Percentiles rank a stretch among this genome's conserved stretches.
These are phyloP conservation scores for Hypoxylon rubiginosum DNA, from an alignment of 2,329 filamentous ascomycete genomes.

Conservation along the genomic window DNA sequence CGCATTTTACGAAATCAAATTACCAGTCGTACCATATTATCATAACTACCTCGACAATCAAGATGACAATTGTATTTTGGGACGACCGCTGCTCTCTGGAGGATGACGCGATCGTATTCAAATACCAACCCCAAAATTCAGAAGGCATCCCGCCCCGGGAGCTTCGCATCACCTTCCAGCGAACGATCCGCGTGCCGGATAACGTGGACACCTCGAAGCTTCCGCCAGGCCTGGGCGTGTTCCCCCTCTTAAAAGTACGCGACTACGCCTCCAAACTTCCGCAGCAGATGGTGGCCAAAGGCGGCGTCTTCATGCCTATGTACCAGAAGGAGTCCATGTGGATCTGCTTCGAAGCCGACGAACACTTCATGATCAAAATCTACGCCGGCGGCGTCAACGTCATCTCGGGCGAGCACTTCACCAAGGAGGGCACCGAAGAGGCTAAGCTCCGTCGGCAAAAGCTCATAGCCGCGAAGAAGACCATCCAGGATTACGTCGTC, in stretches of 20 bases:
- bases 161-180: constrained; percentile 55
- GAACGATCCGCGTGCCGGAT: constrained; percentile 61
- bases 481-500: constrained; percentile 54
- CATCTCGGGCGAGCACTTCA: constrained; percentile 53
- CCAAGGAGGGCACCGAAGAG: constrained; percentile 40
- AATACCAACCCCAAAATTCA: background rate
- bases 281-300: constrained; percentile 53
- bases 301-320: constrained; percentile 63
- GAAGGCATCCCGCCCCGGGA: background rate
- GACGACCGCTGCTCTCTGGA: constrained; percentile 16
- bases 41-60: background rate
- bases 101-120: constrained; percentile 14
- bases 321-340: constrained; percentile 59
- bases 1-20: too few relatives aligned
- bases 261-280: constrained; percentile 53
- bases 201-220: constrained; percentile 50
- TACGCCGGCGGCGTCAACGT: constrained; percentile 58
- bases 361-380: constrained; percentile 56
- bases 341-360: constrained; percentile 50
- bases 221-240: constrained; percentile 55
- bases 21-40: background rate
- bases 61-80: constrained; percentile 5
- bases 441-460: constrained; percentile 36
- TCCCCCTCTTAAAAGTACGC: constrained; percentile 56
- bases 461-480: constrained; percentile 5